Evolutionary conservation across 169 alveolate genomes (phyloP).

Genomic region (Cryptosporidium tyzzeri): DNA sequence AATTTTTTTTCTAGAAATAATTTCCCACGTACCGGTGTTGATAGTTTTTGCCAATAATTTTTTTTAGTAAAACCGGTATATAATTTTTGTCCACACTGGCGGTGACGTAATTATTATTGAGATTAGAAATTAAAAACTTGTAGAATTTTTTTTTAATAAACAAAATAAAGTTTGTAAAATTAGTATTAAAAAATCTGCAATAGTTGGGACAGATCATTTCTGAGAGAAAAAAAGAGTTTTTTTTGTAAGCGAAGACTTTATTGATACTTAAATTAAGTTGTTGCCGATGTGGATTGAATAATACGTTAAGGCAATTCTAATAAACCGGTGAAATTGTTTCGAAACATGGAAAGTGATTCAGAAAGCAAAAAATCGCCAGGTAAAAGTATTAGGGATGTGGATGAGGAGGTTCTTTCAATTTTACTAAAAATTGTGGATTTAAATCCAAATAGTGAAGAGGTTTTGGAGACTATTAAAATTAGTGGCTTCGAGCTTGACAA

Average conservation of each 20-base stretch:
- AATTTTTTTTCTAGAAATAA: not conserved
- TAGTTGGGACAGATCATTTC: too few relatives aligned
- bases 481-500: slow-evolving; percentile 28
- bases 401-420: slow-evolving; percentile 50
- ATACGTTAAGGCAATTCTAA: not conserved
- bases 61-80: slow-evolving; percentile 3
- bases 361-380: not conserved
- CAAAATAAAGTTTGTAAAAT: not conserved
- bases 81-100: slow-evolving; percentile 64
- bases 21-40: slow-evolving; percentile 13
- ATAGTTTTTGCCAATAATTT: not conserved
- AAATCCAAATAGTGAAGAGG: slow-evolving; percentile 49
- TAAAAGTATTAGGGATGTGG: not conserved
- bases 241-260: not conserved
- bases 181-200: not conserved
- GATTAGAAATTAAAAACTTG: not conserved
- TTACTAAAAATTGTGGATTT: slow-evolving; percentile 51
- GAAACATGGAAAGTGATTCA: not conserved
- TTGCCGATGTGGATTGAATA: not conserved
- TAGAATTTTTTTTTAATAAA: not conserved
- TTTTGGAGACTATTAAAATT: slow-evolving; percentile 39
- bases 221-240: not conserved
- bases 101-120: slow-evolving; percentile 5
- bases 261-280: too few relatives aligned
- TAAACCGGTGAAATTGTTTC: not conserved